These are phyloP conservation scores for Dactylellina haptotyla DNA, from an alignment of 2,329 filamentous ascomycete genomes.

Conservation along the genomic window DNA sequence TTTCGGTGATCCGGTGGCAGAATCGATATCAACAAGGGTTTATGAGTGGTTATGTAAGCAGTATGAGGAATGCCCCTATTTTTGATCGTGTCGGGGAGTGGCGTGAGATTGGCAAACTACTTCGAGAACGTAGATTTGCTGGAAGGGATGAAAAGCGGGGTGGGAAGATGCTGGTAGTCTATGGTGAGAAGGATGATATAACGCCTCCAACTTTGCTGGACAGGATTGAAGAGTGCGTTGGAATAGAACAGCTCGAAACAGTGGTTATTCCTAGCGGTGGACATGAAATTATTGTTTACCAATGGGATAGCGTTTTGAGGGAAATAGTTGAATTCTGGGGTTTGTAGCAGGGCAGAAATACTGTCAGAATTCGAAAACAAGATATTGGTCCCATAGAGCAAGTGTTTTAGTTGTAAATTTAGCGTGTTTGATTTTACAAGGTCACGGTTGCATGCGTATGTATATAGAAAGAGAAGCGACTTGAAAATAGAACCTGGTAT, in stretches of 20 bases:
- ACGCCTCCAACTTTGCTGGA: slow-evolving; percentile 62
- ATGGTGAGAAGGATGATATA: slow-evolving; percentile 74
- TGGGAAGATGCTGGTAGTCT: slow-evolving; percentile 71
- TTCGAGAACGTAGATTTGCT: slow-evolving; percentile 63
- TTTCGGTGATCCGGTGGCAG: slow-evolving; percentile 76
- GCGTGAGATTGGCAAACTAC: slow-evolving; percentile 67
- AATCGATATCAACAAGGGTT: slow-evolving; percentile 74
- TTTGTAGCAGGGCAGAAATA: not conserved
- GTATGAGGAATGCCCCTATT: slow-evolving; percentile 76
- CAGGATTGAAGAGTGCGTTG: slow-evolving; percentile 54
- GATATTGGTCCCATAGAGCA: not conserved
- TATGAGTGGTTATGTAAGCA: slow-evolving; percentile 75
- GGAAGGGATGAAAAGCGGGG: slow-evolving; percentile 60
- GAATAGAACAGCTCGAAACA: slow-evolving; percentile 46
- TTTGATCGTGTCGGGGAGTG: slow-evolving; percentile 72
- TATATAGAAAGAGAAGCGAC: no score
- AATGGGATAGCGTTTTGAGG: slow-evolving; percentile 36
- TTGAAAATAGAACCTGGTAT: no score
- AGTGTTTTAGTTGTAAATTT: no score
- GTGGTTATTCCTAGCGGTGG: slow-evolving; percentile 46
- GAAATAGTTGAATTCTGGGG: slow-evolving; percentile 41
- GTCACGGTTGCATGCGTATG: no score
- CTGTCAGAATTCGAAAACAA: not conserved
- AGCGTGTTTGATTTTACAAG: no score
- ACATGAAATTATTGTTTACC: slow-evolving; percentile 52